Evolutionary conservation across 768 basidiomycete genomes (phyloP).

Genomic region (Calocybe gangraenosa): DNA sequence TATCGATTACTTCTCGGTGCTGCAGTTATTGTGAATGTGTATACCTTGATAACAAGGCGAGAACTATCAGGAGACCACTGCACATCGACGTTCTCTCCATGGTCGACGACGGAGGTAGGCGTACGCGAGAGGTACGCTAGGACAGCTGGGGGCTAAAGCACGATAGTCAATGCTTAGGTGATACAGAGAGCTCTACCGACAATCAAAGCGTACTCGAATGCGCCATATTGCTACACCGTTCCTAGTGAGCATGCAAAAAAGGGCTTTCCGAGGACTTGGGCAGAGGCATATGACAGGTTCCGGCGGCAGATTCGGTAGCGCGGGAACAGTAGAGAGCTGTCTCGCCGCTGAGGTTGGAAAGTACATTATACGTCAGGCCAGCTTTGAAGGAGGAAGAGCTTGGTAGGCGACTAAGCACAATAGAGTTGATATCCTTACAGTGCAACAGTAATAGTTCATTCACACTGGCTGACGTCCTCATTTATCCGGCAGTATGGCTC

Average conservation of each 20-base stretch:
- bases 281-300: constrained; percentile 56
- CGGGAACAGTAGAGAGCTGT: constrained; percentile 66
- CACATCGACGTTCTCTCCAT: constrained; percentile 73
- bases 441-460: background rate
- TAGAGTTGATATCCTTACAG: too few species aligned
- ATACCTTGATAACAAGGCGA: constrained; percentile 75
- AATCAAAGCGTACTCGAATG: constrained; percentile 52
- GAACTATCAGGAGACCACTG: constrained; percentile 84
- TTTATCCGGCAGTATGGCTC: too few species aligned
- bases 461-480: constrained; percentile 4
- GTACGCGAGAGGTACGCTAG: constrained; percentile 75
- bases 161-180: too few species aligned
- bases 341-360: constrained; percentile 80
- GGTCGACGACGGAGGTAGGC: constrained; percentile 69
- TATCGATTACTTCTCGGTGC: background rate
- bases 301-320: constrained; percentile 57
- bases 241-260: constrained; percentile 74
- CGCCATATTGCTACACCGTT: constrained; percentile 77
- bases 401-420: too few species aligned
- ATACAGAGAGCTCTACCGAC: background rate
- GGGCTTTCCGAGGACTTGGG: constrained; percentile 69
- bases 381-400: background rate
- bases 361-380: constrained; percentile 51
- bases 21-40: constrained; percentile 17
- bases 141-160: constrained; percentile 72